Evolutionary conservation across 2,329 filamentous ascomycete genomes (phyloP), one percentile per base, ranked within the genome.

Genomic region (Exutisphaerella laricina): DNA sequence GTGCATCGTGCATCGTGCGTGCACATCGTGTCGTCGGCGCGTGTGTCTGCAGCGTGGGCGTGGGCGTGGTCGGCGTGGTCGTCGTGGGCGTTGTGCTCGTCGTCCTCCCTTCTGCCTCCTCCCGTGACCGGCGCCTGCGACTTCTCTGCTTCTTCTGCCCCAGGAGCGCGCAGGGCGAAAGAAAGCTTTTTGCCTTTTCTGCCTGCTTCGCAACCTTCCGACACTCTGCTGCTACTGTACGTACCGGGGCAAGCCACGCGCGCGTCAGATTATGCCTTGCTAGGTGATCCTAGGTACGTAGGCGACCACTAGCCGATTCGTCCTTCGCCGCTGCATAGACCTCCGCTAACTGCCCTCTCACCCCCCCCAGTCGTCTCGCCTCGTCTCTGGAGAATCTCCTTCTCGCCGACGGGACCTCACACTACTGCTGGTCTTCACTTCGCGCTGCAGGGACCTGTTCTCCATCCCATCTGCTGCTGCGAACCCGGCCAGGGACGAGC

Each of bases 281-380:
- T 35, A 35, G 20, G 2, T 35, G 6, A 26, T 7, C 23, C 12
- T 12, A 21, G 40, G 20, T 36, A 43, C 31, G 31, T 30, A 30
- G 32, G 40, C 34, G 32, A 38, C 42, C 35, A 25, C 23, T 36
- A 25, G 38, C 42, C 38, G 42, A 38, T 29, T 38, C 22, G 21
- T 21, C 12, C 23, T 9, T 5, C 9, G 22, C 14, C 10, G 16
- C 31, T 36, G 16, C 13, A 2, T 33, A 5, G 21, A 6, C 31
- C 18, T 17, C 20, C 32, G 12, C 33, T 31, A 30, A 39, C 25
- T 30, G 14, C n/a, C n/a, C n/a, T n/a, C 20, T 39, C 25, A 17
- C 35, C 23, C 21, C 22, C 36, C 16, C 25, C 10, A 18, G 30
- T 17, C 30, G 30, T 32, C 14, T 32, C 30, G 30, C 17, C 17